Percentiles rank a stretch among this genome's conserved stretches.
phyloP scores from a whole-genome alignment of 148 eudicot genomes.

The Tetragonia tetragonoides region DNA sequence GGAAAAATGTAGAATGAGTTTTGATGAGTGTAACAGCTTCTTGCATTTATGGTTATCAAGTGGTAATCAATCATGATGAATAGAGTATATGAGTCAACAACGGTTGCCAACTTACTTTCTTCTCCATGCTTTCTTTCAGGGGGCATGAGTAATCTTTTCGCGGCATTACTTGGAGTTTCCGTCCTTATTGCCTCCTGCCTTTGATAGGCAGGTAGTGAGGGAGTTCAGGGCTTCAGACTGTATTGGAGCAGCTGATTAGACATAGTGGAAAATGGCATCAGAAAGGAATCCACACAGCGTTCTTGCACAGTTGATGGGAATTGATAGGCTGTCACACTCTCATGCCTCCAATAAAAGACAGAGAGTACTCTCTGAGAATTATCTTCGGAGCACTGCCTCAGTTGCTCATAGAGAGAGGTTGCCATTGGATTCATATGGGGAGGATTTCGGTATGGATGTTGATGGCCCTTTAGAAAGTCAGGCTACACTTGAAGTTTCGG shows the following conservation, averaged over 20 bases:
- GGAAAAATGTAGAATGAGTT: background rate
- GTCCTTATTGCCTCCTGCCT: background rate
- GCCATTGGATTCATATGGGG: conserved; percentile 15
- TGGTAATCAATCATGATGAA: background rate
- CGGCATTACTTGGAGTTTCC: background rate
- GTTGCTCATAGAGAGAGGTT: conserved; percentile 34
- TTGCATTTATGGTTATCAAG: conserved; percentile 3
- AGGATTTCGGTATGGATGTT: conserved; percentile 22
- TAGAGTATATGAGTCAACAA: background rate
- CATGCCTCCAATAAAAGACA: conserved; percentile 19
- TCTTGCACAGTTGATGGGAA: conserved; percentile 60
- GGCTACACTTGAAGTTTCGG: conserved; percentile 20
- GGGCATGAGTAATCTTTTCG: conserved; percentile 1
- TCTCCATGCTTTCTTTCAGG: conserved; percentile 11
- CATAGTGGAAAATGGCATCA: conserved; percentile 28
- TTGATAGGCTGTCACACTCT: conserved; percentile 31
- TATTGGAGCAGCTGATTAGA: background rate
- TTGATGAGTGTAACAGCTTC: conserved; percentile 3
- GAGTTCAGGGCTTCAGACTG: background rate
- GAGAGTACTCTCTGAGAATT: conserved; percentile 53
- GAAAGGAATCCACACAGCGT: conserved; percentile 45
- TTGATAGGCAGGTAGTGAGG: conserved; percentile 6
- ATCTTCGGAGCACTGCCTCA: conserved; percentile 47
- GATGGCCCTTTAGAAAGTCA: conserved; percentile 17
- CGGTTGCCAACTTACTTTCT: background rate